phyloP scores from a whole-genome alignment of 2,329 filamentous ascomycete species.

The Helotiales sp. region DNA sequence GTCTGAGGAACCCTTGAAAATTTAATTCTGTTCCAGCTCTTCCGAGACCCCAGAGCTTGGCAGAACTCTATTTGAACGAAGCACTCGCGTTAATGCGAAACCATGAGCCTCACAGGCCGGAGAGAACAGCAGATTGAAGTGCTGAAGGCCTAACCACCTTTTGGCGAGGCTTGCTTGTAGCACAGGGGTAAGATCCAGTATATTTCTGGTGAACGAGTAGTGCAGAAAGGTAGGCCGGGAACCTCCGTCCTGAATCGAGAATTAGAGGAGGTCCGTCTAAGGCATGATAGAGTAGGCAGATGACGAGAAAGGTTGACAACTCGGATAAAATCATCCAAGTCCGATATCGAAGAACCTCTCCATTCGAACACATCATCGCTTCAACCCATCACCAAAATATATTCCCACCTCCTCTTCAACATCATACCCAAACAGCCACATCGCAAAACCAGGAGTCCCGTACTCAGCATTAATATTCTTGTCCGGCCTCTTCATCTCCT shows the following conservation, averaged over 20 bases:
- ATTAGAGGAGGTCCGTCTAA: background rate
- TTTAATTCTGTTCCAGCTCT: background rate
- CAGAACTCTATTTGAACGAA: background rate
- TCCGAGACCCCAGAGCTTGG: background rate
- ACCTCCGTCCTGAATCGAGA: too few species aligned
- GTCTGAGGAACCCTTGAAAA: background rate
- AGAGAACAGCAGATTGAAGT: background rate
- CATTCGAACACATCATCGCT: background rate
- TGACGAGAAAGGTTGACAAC: background rate
- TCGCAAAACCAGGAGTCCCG: background rate
- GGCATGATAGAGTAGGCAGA: background rate
- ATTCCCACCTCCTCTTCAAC: background rate
- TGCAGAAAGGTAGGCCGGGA: too few species aligned
- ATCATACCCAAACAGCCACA: constrained; percentile 5
- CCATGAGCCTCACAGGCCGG: background rate
- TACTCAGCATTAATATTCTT: constrained; percentile 3
- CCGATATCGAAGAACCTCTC: background rate
- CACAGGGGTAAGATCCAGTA: too few species aligned
- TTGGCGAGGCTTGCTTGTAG: background rate
- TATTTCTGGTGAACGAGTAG: too few species aligned
- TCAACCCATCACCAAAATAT: background rate
- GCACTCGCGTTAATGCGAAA: background rate
- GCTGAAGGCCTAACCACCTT: background rate
- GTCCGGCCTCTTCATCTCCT: background rate
- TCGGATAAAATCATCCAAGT: background rate